Percentiles rank a stretch among this genome's conserved stretches.
Conservation (phyloP, 768 basidiomycete species). For the Cystobasidium ongulense region DNA sequence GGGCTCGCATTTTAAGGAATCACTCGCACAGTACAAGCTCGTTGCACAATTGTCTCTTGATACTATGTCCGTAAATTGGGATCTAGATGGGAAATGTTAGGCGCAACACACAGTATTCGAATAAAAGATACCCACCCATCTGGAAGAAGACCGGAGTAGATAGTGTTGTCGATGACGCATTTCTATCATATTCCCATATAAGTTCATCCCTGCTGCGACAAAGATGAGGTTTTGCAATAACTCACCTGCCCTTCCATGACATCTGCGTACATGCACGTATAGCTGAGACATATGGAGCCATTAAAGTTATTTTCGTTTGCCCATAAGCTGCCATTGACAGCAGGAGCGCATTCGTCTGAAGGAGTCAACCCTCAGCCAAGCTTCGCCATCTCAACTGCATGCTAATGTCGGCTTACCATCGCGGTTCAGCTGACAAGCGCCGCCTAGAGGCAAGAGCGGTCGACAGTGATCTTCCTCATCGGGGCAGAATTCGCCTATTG, state of each 20-base stretch:
- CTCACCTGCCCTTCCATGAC: conserved; percentile 49
- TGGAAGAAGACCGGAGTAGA: conserved; percentile 62
- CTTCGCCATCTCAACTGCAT: not conserved
- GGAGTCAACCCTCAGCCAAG: conserved; percentile 2
- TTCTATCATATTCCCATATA: conserved; percentile 45
- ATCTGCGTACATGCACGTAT: conserved; percentile 75
- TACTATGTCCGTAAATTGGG: conserved; percentile 67
- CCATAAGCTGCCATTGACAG: conserved; percentile 56
- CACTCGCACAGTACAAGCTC: conserved; percentile 11
- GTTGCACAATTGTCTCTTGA: conserved; percentile 50
- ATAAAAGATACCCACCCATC: conserved; percentile 38
- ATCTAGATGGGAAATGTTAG: conserved; percentile 28
- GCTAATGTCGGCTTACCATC: conserved; percentile 55
- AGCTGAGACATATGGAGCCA: conserved; percentile 74
- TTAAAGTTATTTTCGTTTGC: conserved; percentile 62
- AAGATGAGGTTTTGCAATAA: not conserved
- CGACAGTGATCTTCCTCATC: conserved; percentile 71
- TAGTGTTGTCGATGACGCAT: conserved; percentile 70
- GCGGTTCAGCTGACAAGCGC: conserved; percentile 72
- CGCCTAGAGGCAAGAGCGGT: conserved; percentile 55
- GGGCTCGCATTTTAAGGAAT: not conserved
- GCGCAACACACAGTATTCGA: not conserved
- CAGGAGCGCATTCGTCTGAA: conserved; percentile 66
- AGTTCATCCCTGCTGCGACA: not conserved
- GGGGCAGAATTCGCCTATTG: conserved; percentile 63